A percentile compares a stretch with the other conserved stretches of the same genome.
phyloP scores from a whole-genome alignment of 352 stramenopile species.

The Globisporangium radiosum region DNA sequence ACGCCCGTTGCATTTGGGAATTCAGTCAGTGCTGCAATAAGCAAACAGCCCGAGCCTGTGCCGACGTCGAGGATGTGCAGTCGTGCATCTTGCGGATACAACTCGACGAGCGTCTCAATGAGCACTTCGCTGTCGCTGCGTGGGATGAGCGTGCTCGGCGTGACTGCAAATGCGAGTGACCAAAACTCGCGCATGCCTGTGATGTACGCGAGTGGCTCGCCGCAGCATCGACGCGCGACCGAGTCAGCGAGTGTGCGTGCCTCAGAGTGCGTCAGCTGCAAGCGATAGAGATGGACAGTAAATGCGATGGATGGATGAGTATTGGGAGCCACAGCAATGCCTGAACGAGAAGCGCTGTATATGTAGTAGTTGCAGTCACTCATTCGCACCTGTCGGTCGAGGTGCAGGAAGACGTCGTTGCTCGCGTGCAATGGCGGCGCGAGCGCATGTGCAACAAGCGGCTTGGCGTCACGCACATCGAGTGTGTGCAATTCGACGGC shows the following conservation, averaged over 20 bases:
- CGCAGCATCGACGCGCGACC: slow-evolving; percentile 21
- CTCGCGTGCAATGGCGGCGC: slow-evolving; percentile 23
- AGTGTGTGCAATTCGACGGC: background rate
- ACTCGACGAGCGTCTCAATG: slow-evolving; percentile 49
- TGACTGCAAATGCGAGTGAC: slow-evolving; percentile 53
- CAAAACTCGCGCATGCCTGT: slow-evolving; percentile 68
- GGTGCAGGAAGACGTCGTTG: slow-evolving; percentile 49
- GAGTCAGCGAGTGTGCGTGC: slow-evolving; percentile 14
- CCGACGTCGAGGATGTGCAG: slow-evolving; percentile 65
- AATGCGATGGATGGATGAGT: too few species aligned
- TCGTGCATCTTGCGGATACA: slow-evolving; percentile 29
- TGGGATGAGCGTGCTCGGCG: slow-evolving; percentile 62
- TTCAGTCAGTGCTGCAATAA: slow-evolving; percentile 54
- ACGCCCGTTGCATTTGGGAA: slow-evolving; percentile 50
- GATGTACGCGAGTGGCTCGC: slow-evolving; percentile 75
- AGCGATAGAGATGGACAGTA: too few species aligned
- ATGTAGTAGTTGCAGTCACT: too few species aligned
- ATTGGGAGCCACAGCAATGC: too few species aligned
- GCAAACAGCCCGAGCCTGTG: slow-evolving; percentile 59
- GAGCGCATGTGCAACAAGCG: slow-evolving; percentile 40
- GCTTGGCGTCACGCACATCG: slow-evolving; percentile 31
- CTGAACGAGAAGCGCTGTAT: too few species aligned
- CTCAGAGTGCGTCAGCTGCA: slow-evolving; percentile 31
- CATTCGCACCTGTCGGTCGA: slow-evolving; percentile 23
- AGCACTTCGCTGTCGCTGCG: slow-evolving; percentile 79